Conservation (phyloP, 2,329 filamentous ascomycete species). For the Trichoderma sp. region DNA sequence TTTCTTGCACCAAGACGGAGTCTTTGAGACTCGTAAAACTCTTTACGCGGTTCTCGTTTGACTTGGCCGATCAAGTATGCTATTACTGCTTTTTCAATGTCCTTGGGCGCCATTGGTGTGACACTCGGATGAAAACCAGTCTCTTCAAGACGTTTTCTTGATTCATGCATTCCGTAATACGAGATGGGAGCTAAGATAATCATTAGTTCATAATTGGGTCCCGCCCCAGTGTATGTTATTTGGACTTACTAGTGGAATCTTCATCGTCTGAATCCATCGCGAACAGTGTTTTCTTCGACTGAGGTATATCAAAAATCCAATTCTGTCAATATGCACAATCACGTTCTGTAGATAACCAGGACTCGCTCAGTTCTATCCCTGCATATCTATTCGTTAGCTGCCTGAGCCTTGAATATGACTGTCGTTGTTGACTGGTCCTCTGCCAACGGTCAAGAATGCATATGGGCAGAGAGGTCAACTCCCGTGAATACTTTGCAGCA, state of each 20-base stretch:
- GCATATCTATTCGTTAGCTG: not conserved
- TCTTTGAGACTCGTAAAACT: not conserved
- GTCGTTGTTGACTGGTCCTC: not conserved
- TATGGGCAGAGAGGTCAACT: not conserved
- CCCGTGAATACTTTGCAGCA: not conserved
- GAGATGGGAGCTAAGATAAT: not conserved
- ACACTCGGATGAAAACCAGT: conserved; percentile 29
- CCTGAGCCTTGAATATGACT: not conserved
- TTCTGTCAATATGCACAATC: not conserved
- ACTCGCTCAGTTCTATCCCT: not conserved
- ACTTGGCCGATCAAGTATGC: not conserved
- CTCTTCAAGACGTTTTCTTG: conserved; percentile 22
- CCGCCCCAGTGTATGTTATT: not conserved
- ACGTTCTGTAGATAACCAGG: not conserved
- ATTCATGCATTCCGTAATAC: conserved; percentile 27
- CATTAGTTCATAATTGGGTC: not conserved
- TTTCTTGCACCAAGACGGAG: not conserved
- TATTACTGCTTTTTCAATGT: conserved; percentile 11
- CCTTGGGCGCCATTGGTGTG: conserved; percentile 17
- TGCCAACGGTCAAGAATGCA: not conserved
- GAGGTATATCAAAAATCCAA: not conserved
- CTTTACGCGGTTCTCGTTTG: not conserved
- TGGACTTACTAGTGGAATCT: not conserved
- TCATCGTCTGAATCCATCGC: conserved; percentile 10
- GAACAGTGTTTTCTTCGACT: not conserved